Percentiles rank a stretch among this genome's conserved stretches.
These are phyloP conservation scores for Trametes maxima DNA, from an alignment of 768 basidiomycete genomes.

Conservation along the genomic window DNA sequence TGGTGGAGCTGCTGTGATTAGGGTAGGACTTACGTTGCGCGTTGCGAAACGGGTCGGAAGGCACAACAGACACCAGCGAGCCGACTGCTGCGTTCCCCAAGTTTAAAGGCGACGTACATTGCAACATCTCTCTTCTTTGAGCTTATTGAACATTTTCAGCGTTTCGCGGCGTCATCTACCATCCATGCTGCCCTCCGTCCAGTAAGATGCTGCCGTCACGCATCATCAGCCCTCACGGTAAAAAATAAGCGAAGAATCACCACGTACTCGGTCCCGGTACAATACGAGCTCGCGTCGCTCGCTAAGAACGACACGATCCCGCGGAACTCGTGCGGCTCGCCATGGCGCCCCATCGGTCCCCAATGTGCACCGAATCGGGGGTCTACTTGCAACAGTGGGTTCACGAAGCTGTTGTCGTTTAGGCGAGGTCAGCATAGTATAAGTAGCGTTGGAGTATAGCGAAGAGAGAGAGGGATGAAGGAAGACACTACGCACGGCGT, in stretches of 20 bases:
- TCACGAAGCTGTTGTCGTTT: too few species aligned
- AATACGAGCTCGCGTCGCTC: constrained; percentile 52
- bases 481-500: constrained; percentile 51
- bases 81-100: too few species aligned
- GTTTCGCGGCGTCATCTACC: constrained; percentile 36
- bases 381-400: constrained; percentile 40
- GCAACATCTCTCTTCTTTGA: too few species aligned
- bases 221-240: neutral
- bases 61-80: too few species aligned
- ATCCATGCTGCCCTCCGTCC: constrained; percentile 60
- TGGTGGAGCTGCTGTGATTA: too few species aligned
- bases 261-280: constrained; percentile 76
- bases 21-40: too few species aligned
- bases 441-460: neutral
- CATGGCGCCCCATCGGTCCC: constrained; percentile 62
- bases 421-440: neutral
- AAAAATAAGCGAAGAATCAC: neutral
- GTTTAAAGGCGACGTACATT: too few species aligned
- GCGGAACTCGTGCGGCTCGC: constrained; percentile 65
- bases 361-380: constrained; percentile 53
- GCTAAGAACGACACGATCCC: constrained; percentile 61
- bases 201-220: constrained; percentile 50
- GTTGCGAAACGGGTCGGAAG: too few species aligned
- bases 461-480: neutral
- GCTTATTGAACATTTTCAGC: too few species aligned